These are phyloP conservation scores for Pyracantha coccinea DNA, from an alignment of 331 rosid genomes.

Conservation along the genomic window DNA sequence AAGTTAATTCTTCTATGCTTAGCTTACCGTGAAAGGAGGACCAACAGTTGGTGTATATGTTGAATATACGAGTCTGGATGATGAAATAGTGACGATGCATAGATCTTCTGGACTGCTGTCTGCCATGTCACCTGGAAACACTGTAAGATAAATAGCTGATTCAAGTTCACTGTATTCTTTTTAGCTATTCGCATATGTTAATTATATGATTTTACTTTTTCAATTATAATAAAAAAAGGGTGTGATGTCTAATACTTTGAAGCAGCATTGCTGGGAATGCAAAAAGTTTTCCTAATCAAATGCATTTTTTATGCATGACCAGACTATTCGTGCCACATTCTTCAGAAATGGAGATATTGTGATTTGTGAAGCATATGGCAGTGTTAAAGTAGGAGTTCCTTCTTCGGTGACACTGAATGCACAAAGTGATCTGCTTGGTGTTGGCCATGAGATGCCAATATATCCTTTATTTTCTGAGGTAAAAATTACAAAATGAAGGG, in stretches of 20 bases:
- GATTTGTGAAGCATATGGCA: constrained; percentile 67
- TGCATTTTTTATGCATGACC: constrained; percentile 15
- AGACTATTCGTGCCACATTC: constrained; percentile 66
- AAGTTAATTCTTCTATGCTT: constrained; percentile 10
- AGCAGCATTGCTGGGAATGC: not conserved
- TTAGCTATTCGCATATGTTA: not conserved
- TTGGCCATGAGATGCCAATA: constrained; percentile 73
- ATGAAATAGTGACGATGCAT: constrained; percentile 56
- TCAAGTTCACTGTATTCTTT: not conserved
- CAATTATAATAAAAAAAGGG: not conserved
- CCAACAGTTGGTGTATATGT: constrained; percentile 63
- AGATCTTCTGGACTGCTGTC: constrained; percentile 60
- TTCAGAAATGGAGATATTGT: constrained; percentile 39
- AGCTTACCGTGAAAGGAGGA: constrained; percentile 85
- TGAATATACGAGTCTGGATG: constrained; percentile 59
- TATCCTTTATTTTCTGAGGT: constrained; percentile 88
- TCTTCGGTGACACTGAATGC: constrained; percentile 53
- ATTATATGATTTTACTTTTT: constrained; percentile 4
- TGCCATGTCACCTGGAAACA: constrained; percentile 64
- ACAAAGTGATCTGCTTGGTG: constrained; percentile 78
- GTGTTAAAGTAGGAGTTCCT: constrained; percentile 68
- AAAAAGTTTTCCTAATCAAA: constrained; percentile 18
- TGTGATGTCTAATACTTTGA: not conserved
- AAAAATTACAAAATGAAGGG: constrained; percentile 11
- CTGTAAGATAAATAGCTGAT: constrained; percentile 47